Evolutionary conservation across 2,329 filamentous ascomycete genomes (phyloP).

Genomic region (Chaetomium globosum): DNA sequence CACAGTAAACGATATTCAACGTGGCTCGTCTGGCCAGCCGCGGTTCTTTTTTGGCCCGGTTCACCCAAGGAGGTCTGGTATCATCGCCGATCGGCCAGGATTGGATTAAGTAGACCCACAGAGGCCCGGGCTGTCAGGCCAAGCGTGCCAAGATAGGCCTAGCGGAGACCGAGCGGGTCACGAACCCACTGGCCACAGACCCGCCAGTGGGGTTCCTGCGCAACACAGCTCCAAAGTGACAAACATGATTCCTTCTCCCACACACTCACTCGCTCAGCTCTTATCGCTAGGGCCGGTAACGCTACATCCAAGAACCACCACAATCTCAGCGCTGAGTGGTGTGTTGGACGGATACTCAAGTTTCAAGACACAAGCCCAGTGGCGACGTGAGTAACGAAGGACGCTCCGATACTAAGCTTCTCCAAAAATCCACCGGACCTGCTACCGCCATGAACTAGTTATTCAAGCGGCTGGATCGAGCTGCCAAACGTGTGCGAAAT

Average conservation of each 20-base stretch:
- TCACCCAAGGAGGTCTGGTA: not conserved
- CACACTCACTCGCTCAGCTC: not conserved
- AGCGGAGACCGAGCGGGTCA: conserved; percentile 9
- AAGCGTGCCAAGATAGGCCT: conserved; percentile 7
- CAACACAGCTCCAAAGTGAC: conserved; percentile 6
- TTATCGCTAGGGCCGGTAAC: conserved; percentile 7
- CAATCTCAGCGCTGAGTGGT: not conserved
- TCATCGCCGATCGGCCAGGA: not conserved
- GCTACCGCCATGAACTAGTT: conserved; percentile 38
- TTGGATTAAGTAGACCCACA: not conserved
- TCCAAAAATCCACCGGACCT: not conserved
- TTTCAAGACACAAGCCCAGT: not conserved
- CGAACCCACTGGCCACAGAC: conserved; percentile 2
- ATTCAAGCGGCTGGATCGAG: conserved; percentile 33
- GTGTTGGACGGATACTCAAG: not conserved
- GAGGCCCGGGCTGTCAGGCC: not conserved
- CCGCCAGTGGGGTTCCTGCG: conserved; percentile 4
- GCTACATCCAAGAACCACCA: not conserved
- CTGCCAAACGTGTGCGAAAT: conserved; percentile 31
- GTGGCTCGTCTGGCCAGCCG: not conserved
- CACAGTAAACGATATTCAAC: not conserved
- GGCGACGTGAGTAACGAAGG: not conserved
- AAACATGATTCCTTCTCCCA: not conserved
- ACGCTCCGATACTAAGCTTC: not conserved
- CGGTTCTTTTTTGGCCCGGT: not conserved